Percentiles rank a stretch among this genome's conserved stretches.
These are phyloP conservation scores for Vinca minor DNA, from an alignment of 257 asterid genomes.

Conservation along the genomic window DNA sequence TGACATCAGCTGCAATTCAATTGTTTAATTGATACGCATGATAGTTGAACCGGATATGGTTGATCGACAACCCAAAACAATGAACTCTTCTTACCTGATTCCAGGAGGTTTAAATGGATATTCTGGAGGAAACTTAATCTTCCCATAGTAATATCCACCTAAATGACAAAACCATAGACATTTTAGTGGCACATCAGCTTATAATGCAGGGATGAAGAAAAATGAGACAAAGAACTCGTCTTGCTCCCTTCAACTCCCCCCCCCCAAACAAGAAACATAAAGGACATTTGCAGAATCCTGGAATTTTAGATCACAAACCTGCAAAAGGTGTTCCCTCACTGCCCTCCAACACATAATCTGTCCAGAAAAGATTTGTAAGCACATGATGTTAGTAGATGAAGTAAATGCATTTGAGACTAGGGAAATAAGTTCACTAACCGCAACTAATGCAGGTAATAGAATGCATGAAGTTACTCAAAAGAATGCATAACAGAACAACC, in stretches of 20 bases:
- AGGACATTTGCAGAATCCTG: background rate
- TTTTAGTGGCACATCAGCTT: conserved; percentile 1
- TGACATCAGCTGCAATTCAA: conserved; percentile 9
- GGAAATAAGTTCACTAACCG: background rate
- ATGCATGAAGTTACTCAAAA: background rate
- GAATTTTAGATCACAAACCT: conserved; percentile 41
- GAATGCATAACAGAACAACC: background rate
- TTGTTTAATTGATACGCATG: conserved; percentile 8
- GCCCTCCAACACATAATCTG: conserved; percentile 99
- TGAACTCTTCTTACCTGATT: conserved; percentile 81
- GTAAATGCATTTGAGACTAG: background rate
- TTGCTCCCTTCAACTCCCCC: background rate
- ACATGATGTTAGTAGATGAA: conserved; percentile 5
- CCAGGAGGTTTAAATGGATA: conserved; percentile 80
- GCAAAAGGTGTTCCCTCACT: conserved; percentile 98
- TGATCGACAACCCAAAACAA: background rate
- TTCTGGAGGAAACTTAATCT: conserved; percentile 92
- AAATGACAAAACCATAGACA: conserved; percentile 8
- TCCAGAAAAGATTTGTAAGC: conserved; percentile 15
- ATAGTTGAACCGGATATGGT: conserved; percentile 4
- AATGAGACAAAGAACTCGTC: background rate
- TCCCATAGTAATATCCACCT: conserved; percentile 98
- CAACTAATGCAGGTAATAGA: background rate
- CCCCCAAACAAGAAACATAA: no score
- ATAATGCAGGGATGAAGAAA: background rate